Conservation (phyloP, 768 basidiomycete genomes). For the Kwoniella dendrophila region DNA sequence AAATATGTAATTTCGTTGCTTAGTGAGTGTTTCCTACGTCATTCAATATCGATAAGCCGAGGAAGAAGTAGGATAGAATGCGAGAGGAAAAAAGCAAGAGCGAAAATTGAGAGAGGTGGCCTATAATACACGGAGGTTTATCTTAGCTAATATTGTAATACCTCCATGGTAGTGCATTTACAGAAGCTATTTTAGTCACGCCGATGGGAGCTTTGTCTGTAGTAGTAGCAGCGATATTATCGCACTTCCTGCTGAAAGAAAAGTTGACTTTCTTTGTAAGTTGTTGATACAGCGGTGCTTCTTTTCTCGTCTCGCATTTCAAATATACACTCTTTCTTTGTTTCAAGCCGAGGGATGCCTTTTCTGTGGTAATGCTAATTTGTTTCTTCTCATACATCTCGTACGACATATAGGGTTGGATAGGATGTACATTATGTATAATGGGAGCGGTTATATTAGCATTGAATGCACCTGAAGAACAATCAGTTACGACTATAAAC, state of each 20-base stretch:
- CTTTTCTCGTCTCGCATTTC: too few species aligned
- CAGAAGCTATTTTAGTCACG: slow-evolving; percentile 91
- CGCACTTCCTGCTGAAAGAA: slow-evolving; percentile 90
- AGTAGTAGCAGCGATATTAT: slow-evolving; percentile 89
- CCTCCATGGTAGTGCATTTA: slow-evolving; percentile 76
- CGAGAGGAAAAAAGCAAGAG: too few species aligned
- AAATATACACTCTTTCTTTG: neutral
- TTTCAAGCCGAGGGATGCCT: neutral
- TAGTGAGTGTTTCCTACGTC: too few species aligned
- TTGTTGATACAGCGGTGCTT: neutral
- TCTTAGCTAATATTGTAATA: neutral
- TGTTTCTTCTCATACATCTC: too few species aligned
- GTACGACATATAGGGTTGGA: slow-evolving; percentile 67
- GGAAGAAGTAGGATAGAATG: neutral
- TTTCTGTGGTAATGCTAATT: too few species aligned
- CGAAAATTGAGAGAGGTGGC: too few species aligned
- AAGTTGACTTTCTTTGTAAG: slow-evolving; percentile 78
- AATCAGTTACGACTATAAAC: slow-evolving; percentile 51
- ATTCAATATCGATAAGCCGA: too few species aligned
- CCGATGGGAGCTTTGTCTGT: slow-evolving; percentile 95
- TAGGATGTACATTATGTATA: slow-evolving; percentile 89
- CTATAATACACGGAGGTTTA: neutral
- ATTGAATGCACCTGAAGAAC: slow-evolving; percentile 65
- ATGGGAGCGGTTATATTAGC: slow-evolving; percentile 85
- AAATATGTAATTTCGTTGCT: slow-evolving; percentile 55